Evolutionary conservation across 495 filamentous ascomycete genomes (phyloP).

Genomic region (Cryomyces minteri): DNA sequence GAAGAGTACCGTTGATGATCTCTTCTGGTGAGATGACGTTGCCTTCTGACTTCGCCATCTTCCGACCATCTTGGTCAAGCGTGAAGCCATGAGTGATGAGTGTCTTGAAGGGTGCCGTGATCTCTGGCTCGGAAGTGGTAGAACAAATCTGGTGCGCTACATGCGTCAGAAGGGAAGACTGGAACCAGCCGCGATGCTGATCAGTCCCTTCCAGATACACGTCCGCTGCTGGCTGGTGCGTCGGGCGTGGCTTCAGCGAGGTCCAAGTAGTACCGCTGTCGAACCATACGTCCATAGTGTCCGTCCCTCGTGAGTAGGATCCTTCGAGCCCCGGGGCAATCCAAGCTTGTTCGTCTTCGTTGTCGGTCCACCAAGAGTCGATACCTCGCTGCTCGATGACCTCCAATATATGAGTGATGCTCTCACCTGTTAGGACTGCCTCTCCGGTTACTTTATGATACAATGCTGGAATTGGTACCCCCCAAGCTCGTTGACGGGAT

Average conservation of each 20-base stretch:
- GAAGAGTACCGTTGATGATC: conserved; percentile 64
- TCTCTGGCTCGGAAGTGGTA: background rate
- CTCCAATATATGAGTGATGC: conserved; percentile 67
- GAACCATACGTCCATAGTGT: conserved; percentile 99
- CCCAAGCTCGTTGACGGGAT: conserved; percentile 93
- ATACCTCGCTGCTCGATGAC: conserved; percentile 59
- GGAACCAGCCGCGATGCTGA: conserved; percentile 97
- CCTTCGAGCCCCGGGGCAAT: conserved; percentile 35
- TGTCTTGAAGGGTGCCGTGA: conserved; percentile 52
- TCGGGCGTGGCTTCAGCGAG: conserved; percentile 18
- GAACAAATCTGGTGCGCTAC: conserved; percentile 37
- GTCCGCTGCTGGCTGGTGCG: conserved; percentile 42
- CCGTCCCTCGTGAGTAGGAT: conserved; percentile 54
- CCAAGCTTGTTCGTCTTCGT: conserved; percentile 54
- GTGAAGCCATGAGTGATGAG: conserved; percentile 93
- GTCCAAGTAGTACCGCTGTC: conserved; percentile 96
- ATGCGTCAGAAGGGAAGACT: conserved; percentile 89
- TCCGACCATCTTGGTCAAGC: conserved; percentile 70
- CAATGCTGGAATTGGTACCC: conserved; percentile 83
- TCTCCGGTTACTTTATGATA: conserved; percentile 39
- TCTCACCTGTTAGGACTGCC: conserved; percentile 57
- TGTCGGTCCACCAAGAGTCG: conserved; percentile 87
- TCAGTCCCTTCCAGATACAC: conserved; percentile 88
- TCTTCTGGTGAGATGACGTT: conserved; percentile 67
- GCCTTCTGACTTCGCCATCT: conserved; percentile 98